Conservation (phyloP, 2,329 filamentous ascomycete species). For the Coleophoma cylindrospora region DNA sequence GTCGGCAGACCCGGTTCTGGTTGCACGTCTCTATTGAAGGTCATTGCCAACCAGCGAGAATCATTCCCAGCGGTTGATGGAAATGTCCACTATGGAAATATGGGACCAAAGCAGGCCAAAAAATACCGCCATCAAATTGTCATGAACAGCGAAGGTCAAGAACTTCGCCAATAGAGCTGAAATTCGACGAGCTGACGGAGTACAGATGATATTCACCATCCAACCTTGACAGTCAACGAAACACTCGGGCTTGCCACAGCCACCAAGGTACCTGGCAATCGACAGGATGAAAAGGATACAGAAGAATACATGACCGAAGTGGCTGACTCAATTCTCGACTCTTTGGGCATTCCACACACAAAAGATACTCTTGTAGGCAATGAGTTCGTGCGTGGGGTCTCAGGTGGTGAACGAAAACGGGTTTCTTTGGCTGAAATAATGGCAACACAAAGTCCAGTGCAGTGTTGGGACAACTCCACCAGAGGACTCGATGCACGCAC, state of each 20-base stretch:
- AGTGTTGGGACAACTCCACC: conserved; percentile 65
- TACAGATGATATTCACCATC: conserved; percentile 46
- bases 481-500: conserved; percentile 62
- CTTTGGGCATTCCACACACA: conserved; percentile 47
- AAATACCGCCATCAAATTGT: conserved; percentile 52
- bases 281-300: conserved; percentile 36
- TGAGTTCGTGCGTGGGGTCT: conserved; percentile 58
- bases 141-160: conserved; percentile 49
- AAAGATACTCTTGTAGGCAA: conserved; percentile 49
- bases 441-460: conserved; percentile 34
- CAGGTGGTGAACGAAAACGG: conserved; percentile 56
- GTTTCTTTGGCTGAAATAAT: conserved; percentile 51
- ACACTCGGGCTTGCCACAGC: conserved; percentile 50
- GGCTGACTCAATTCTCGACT: conserved; percentile 21
- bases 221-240: conserved; percentile 42
- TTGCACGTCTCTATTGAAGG: no score
- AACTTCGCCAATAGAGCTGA: no score
- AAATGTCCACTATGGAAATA: conserved; percentile 49
- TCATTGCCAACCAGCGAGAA: no score
- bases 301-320: conserved; percentile 39
- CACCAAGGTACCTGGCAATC: conserved; percentile 47
- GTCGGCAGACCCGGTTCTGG: no score
- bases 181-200: no score
- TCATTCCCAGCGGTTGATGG: conserved; percentile 55
- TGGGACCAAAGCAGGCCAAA: conserved; percentile 34